Percentiles rank a stretch among this genome's conserved stretches.
These are phyloP conservation scores for Leccinum huronense DNA, from an alignment of 1,284 basidiomycete species.

Conservation along the genomic window DNA sequence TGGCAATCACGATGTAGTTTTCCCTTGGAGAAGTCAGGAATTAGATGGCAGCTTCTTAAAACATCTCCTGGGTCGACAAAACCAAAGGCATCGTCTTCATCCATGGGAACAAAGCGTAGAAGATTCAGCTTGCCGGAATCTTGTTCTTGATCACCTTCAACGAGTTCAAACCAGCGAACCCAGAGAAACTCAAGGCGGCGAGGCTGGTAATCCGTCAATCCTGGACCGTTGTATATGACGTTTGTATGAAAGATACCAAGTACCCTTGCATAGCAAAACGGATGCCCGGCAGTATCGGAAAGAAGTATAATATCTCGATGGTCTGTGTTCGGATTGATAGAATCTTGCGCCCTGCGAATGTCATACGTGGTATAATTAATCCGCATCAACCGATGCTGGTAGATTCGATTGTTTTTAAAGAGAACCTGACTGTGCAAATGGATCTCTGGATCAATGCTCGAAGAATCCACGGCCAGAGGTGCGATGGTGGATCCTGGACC, in stretches of 20 bases:
- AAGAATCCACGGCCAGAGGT: background rate
- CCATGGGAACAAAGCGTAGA: background rate
- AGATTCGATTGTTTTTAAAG: background rate
- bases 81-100: background rate
- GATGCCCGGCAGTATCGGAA: background rate
- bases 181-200: background rate
- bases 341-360: background rate
- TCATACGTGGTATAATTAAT: background rate
- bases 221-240: background rate
- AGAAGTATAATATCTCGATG: background rate
- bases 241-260: background rate
- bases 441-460: background rate
- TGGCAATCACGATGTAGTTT: background rate
- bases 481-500: background rate
- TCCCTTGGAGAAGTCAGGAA: background rate
- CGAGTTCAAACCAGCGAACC: background rate
- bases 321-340: background rate
- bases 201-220: background rate
- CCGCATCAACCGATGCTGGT: background rate
- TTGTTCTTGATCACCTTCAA: background rate
- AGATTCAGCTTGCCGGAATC: background rate
- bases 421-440: background rate
- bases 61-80: background rate
- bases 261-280: background rate
- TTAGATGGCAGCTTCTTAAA: background rate